A percentile compares a stretch with the other conserved stretches of the same genome.
These are phyloP conservation scores for Cairneyella variabilis DNA, from an alignment of 495 filamentous ascomycete species.

Conservation along the genomic window DNA sequence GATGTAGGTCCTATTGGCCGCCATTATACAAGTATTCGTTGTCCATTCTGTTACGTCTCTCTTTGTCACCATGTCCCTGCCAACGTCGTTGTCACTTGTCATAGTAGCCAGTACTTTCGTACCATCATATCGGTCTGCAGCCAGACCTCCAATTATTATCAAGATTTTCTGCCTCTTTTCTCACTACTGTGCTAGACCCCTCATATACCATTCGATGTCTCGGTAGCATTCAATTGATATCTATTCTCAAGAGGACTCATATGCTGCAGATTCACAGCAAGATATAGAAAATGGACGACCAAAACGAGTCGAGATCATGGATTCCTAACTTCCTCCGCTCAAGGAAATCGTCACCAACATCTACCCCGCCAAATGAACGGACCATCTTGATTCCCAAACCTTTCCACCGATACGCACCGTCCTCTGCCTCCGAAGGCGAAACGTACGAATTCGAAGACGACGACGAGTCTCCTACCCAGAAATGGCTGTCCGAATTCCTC, in stretches of 20 bases:
- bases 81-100: slow-evolving; percentile 6
- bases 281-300: slow-evolving; percentile 8
- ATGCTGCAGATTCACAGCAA: background rate
- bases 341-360: slow-evolving; percentile 1
- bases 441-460: slow-evolving; percentile 20
- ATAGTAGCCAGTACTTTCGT: no score
- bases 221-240: slow-evolving; percentile 4
- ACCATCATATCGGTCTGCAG: slow-evolving; percentile 5
- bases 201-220: slow-evolving; percentile 8
- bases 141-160: background rate
- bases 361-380: slow-evolving; percentile 24
- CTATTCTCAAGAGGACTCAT: background rate
- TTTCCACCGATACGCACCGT: background rate
- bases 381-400: slow-evolving; percentile 24
- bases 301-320: slow-evolving; percentile 21
- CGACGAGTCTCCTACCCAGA: slow-evolving; percentile 8
- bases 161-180: background rate
- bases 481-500: slow-evolving; percentile 60
- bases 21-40: slow-evolving; percentile 16
- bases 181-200: background rate
- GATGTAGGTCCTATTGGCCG: slow-evolving; percentile 10
- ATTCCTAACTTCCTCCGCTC: slow-evolving; percentile 20
- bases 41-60: slow-evolving; percentile 19
- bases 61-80: slow-evolving; percentile 14
- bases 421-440: slow-evolving; percentile 15